phyloP scores from a whole-genome alignment of 1,139 yeast species.

The Ogataea hybrid region DNA sequence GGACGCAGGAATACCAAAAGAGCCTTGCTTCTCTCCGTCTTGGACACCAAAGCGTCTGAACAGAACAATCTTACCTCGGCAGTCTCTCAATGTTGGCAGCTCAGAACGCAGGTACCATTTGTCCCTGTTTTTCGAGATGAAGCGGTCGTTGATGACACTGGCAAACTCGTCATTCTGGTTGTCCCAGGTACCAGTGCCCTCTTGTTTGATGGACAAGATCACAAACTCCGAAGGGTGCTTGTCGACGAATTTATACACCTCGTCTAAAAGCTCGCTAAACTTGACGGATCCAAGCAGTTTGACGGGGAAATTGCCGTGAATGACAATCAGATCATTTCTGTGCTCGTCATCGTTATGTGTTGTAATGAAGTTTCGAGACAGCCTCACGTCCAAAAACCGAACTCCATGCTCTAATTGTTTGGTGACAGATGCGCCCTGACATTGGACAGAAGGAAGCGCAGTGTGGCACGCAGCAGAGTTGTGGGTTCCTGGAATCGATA shows the following conservation, averaged over 20 bases:
- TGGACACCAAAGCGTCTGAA: slow-evolving; percentile 71
- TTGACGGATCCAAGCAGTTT: slow-evolving; percentile 49
- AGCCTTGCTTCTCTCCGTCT: slow-evolving; percentile 41
- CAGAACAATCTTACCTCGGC: slow-evolving; percentile 64
- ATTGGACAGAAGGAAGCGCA: slow-evolving; percentile 77
- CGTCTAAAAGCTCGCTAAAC: slow-evolving; percentile 48
- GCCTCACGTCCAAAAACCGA: slow-evolving; percentile 68
- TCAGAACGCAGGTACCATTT: slow-evolving; percentile 60
- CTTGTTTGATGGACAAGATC: slow-evolving; percentile 70
- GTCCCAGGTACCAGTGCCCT: slow-evolving; percentile 68
- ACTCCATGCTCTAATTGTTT: slow-evolving; percentile 72
- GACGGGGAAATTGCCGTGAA: slow-evolving; percentile 78
- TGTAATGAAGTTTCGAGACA: slow-evolving; percentile 54
- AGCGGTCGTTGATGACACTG: slow-evolving; percentile 60
- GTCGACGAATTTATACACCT: slow-evolving; percentile 57
- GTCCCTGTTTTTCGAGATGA: slow-evolving; percentile 48
- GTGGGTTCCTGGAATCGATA: slow-evolving; percentile 80
- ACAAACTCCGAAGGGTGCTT: slow-evolving; percentile 58
- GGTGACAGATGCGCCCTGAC: slow-evolving; percentile 63
- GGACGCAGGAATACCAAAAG: slow-evolving; percentile 67
- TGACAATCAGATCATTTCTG: slow-evolving; percentile 57
- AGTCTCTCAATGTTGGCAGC: slow-evolving; percentile 59
- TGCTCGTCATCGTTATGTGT: slow-evolving; percentile 36
- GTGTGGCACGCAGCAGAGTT: slow-evolving; percentile 72
- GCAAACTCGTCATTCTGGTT: slow-evolving; percentile 64